A percentile compares a stretch with the other conserved stretches of the same genome.
Conservation (phyloP, 83 land plant genomes). For the Larix sibirica region DNA sequence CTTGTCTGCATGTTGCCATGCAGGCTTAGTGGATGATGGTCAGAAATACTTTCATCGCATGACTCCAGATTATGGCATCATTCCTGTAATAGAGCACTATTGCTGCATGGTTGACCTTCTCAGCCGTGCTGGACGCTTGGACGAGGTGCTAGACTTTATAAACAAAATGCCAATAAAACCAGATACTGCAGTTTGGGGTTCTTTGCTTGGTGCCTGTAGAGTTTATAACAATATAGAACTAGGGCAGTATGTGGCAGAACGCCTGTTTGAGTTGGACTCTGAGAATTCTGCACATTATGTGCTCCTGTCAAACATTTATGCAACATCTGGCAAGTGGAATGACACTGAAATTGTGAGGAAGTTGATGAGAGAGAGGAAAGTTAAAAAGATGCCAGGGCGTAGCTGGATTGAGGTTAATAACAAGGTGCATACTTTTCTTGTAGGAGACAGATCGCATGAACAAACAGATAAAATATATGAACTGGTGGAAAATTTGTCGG, state of each 20-base stretch:
- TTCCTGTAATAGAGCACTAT: constrained; percentile 54
- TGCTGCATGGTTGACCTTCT: constrained; percentile 65
- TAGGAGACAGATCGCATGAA: neutral
- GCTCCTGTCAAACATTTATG: constrained; percentile 24
- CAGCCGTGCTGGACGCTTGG: constrained; percentile 43
- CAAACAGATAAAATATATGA: constrained; percentile 3
- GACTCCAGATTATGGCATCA: constrained; percentile 28
- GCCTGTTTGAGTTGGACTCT: constrained; percentile 11
- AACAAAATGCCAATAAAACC: constrained; percentile 26
- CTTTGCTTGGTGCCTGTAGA: constrained; percentile 51
- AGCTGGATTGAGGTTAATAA: constrained; percentile 26
- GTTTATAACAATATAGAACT: constrained; percentile 7
- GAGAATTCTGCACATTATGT: constrained; percentile 28
- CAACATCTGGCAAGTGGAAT: constrained; percentile 17
- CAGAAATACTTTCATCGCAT: constrained; percentile 34
- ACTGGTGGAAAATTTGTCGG: neutral
- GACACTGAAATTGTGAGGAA: constrained; percentile 7
- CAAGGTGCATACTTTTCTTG: neutral
- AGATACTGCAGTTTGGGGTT: constrained; percentile 43
- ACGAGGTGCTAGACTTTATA: constrained; percentile 39
- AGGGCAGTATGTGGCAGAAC: constrained; percentile 18
- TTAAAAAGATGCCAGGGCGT: constrained; percentile 15
- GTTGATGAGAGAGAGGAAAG: constrained; percentile 15
- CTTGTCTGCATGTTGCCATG: constrained; percentile 61
- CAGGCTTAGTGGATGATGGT: constrained; percentile 54